Evolutionary conservation across 1,139 yeast species (phyloP).

Genomic region (Suhomyces guaymorum): DNA sequence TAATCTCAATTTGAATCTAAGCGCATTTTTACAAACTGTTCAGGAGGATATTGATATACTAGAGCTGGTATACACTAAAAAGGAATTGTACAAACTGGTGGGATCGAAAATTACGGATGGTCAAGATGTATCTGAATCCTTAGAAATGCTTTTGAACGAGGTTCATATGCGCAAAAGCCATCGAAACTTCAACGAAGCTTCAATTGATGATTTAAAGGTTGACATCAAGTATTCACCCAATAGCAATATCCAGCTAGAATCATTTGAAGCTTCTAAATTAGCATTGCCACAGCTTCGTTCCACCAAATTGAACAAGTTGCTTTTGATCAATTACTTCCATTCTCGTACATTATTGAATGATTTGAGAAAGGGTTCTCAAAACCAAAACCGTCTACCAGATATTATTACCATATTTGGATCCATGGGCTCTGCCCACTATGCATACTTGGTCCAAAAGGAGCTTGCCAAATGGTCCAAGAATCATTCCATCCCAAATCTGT

Average conservation of each 20-base stretch:
- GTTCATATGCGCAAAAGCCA: neutral
- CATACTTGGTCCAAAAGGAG: slow-evolving; percentile 14
- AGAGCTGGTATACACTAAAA: slow-evolving; percentile 5
- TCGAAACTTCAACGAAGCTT: neutral
- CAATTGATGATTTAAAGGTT: slow-evolving; percentile 3
- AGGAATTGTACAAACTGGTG: slow-evolving; percentile 3
- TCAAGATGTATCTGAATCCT: neutral
- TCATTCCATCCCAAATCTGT: neutral
- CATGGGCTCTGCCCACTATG: slow-evolving; percentile 21
- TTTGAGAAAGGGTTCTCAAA: slow-evolving; percentile 2
- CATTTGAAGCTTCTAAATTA: neutral
- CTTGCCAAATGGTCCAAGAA: slow-evolving; percentile 3
- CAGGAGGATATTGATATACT: slow-evolving; percentile 12
- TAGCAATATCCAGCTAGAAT: neutral
- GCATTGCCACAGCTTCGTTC: slow-evolving; percentile 6
- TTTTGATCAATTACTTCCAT: slow-evolving; percentile 18
- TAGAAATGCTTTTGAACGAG: neutral
- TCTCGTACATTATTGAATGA: slow-evolving; percentile 18
- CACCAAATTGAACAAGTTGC: slow-evolving; percentile 15
- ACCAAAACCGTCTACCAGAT: slow-evolving; percentile 15
- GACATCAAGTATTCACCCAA: neutral
- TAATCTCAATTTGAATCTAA: slow-evolving; percentile 15
- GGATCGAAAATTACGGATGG: slow-evolving; percentile 2
- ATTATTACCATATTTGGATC: slow-evolving; percentile 18
- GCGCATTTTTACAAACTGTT: slow-evolving; percentile 17